Evolutionary conservation across 2,329 filamentous ascomycete genomes (phyloP).

Genomic region (Thielaviopsis ethacetica): DNA sequence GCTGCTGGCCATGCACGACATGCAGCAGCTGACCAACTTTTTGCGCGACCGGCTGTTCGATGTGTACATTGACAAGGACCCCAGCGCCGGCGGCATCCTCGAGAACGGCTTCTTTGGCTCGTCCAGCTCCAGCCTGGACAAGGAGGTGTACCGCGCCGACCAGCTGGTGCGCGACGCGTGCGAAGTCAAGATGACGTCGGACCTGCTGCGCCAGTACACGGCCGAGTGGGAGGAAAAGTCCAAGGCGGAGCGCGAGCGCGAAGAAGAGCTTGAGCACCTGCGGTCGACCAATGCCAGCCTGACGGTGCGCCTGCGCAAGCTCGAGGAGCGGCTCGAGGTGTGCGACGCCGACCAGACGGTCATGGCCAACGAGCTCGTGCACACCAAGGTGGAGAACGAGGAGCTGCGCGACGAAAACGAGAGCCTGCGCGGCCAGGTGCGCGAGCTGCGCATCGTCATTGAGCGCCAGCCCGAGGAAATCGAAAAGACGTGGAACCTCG

Average conservation of each 20-base stretch:
- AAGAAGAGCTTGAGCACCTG: slow-evolving; percentile 63
- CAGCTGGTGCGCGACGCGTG: slow-evolving; percentile 87
- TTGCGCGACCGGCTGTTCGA: slow-evolving; percentile 91
- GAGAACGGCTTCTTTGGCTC: slow-evolving; percentile 97
- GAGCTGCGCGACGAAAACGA: slow-evolving; percentile 82
- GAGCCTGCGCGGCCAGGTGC: slow-evolving; percentile 66
- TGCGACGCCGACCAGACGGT: slow-evolving; percentile 83
- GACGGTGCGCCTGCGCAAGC: slow-evolving; percentile 57
- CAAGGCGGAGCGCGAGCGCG: slow-evolving; percentile 63
- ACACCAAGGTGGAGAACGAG: slow-evolving; percentile 85
- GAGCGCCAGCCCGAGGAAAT: slow-evolving; percentile 82
- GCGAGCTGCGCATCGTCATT: slow-evolving; percentile 70
- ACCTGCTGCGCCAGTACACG: slow-evolving; percentile 66
- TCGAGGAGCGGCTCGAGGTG: slow-evolving; percentile 78
- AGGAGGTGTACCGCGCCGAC: slow-evolving; percentile 90
- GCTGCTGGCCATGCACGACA: slow-evolving; percentile 73
- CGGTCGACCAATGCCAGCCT: slow-evolving; percentile 50
- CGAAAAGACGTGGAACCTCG: slow-evolving; percentile 61
- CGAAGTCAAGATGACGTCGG: slow-evolving; percentile 67
- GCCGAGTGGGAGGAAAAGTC: slow-evolving; percentile 87
- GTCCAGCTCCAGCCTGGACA: slow-evolving; percentile 75
- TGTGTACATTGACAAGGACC: slow-evolving; percentile 88
- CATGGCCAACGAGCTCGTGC: slow-evolving; percentile 79
- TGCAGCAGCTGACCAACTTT: slow-evolving; percentile 75
- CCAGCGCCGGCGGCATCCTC: slow-evolving; percentile 79